These are phyloP conservation scores for Podaxis sp. DNA, from an alignment of 768 basidiomycete species.

Conservation along the genomic window DNA sequence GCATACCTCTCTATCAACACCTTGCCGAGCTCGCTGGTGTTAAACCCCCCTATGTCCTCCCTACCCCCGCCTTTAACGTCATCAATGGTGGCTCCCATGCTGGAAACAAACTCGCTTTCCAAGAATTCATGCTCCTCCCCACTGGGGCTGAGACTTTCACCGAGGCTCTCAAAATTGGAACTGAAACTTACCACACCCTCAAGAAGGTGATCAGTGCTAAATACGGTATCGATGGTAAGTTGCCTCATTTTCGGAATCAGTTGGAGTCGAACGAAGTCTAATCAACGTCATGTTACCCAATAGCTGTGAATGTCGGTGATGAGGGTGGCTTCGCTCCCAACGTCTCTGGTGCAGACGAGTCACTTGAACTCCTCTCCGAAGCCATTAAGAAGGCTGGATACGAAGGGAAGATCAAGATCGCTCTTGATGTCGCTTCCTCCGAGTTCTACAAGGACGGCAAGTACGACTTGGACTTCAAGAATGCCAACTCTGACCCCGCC, in stretches of 20 bases:
- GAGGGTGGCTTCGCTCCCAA: slow-evolving; percentile 99
- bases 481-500: slow-evolving; percentile 96
- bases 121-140: slow-evolving; percentile 99
- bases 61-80: slow-evolving; percentile 94
- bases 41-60: slow-evolving; percentile 90
- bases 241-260: slow-evolving; percentile 1
- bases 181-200: slow-evolving; percentile 95
- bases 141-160: slow-evolving; percentile 89
- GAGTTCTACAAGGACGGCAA: slow-evolving; percentile 99
- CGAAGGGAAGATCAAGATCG: slow-evolving; percentile 98
- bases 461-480: slow-evolving; percentile 99
- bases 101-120: slow-evolving; percentile 99
- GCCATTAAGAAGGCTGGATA: slow-evolving; percentile 99
- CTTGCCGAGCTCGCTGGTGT: slow-evolving; percentile 94
- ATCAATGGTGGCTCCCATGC: slow-evolving; percentile 99
- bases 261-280: background rate
- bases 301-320: slow-evolving; percentile 98
- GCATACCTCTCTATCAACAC: slow-evolving; percentile 93
- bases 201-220: slow-evolving; percentile 99
- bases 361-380: slow-evolving; percentile 90
- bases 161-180: slow-evolving; percentile 98
- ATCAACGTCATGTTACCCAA: slow-evolving; percentile 14
- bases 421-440: slow-evolving; percentile 96
- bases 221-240: slow-evolving; percentile 94
- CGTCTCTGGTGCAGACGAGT: slow-evolving; percentile 95